These are phyloP conservation scores for Leccinellum rugosiceps DNA, from an alignment of 768 basidiomycete species.

Conservation along the genomic window DNA sequence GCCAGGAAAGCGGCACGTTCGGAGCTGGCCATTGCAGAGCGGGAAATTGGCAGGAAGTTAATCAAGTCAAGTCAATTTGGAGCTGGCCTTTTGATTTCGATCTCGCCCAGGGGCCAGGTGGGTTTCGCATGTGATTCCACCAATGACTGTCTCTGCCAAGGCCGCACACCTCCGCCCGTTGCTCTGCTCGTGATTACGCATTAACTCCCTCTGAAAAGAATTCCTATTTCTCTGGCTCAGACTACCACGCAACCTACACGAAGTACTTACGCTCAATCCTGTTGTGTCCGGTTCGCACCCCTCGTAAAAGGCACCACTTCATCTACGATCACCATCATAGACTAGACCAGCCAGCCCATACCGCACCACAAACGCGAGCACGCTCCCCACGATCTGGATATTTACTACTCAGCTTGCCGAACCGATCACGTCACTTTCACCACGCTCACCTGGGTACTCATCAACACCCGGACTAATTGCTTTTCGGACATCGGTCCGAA, in stretches of 20 bases:
- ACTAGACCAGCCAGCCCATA: conserved; percentile 88
- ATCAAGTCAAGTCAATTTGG: not conserved
- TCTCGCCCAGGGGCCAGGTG: not conserved
- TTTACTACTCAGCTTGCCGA: conserved; percentile 8
- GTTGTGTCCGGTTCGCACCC: not conserved
- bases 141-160: conserved; percentile 2
- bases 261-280: not conserved
- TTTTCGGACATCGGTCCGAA: conserved; percentile 87
- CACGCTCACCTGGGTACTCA: conserved; percentile 63
- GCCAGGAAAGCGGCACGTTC: conserved; percentile 70
- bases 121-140: conserved; percentile 22
- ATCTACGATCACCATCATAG: conserved; percentile 90
- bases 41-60: not conserved
- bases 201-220: conserved; percentile 13
- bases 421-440: not conserved
- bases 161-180: not conserved
- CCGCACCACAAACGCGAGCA: conserved; percentile 78
- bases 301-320: conserved; percentile 12
- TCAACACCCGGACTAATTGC: conserved; percentile 67
- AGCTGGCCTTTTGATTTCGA: conserved; percentile 23
- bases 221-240: not conserved
- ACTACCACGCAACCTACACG: not conserved
- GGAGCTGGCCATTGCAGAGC: conserved; percentile 47
- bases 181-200: conserved; percentile 22
- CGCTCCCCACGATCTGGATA: conserved; percentile 65